Evolutionary conservation across 2,329 filamentous ascomycete genomes (phyloP).

Genomic region (Juglanconis oblonga): DNA sequence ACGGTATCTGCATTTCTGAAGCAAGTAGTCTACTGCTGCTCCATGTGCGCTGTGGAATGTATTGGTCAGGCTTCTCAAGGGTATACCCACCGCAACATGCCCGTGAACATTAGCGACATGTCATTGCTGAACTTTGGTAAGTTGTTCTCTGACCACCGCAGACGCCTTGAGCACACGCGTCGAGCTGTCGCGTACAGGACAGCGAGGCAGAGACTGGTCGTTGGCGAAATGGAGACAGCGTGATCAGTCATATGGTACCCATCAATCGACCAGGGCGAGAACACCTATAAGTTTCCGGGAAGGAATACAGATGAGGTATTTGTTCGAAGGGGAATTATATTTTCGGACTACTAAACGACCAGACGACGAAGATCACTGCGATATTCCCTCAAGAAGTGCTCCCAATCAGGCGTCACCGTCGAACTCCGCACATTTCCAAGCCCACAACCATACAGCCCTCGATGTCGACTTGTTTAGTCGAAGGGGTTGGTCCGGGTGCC

Average conservation of each 20-base stretch:
- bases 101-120: neutral
- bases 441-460: neutral
- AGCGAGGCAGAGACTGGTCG: too few species aligned
- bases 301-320: neutral
- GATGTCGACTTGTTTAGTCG: constrained; percentile 53
- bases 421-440: neutral
- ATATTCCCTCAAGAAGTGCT: constrained; percentile 1
- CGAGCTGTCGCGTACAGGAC: too few species aligned
- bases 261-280: neutral
- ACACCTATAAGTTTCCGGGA: neutral
- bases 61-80: neutral
- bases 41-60: neutral
- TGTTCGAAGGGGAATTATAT: neutral
- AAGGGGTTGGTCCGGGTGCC: constrained; percentile 93
- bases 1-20: neutral
- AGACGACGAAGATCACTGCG: constrained; percentile 3
- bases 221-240: too few species aligned
- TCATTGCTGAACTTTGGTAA: neutral
- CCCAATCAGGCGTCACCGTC: neutral
- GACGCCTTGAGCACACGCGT: too few species aligned
- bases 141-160: neutral
- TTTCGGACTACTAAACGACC: neutral
- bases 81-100: neutral
- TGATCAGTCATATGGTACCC: neutral
- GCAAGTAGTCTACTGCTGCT: neutral